Evolutionary conservation across 2,329 filamentous ascomycete genomes (phyloP), one percentile per base, ranked within the genome.

Genomic region (Exserohilum rostratum): DNA sequence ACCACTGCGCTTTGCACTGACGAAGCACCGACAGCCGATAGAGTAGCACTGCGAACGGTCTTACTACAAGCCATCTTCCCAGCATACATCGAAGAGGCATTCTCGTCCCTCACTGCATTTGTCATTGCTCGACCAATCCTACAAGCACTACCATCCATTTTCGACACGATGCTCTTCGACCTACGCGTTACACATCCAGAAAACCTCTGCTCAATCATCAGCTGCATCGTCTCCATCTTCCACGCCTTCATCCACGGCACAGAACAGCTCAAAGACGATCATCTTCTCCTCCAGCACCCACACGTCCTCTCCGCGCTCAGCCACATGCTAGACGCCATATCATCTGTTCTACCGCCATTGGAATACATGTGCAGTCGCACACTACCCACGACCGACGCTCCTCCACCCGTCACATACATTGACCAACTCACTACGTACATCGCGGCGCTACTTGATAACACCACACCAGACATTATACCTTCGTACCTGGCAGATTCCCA

Each of bases 31-130:
- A 63, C 72, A 35, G 40, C 61, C 2, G 77, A 70, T 31, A 53
- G 72, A 45, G 78, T 79, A 13, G 81, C 77, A 2, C 73, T 87
- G 30, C 78, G 82, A 6, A 73, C 77, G 6, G 78, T 83, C 6
- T 69, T 87, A 6, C 63, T 86, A 15, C 79, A 81, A 50, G 79
- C 78, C 35, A 77, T 87, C 12, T 80, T 87, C 49, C 84, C 85
- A 2, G 80, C 80, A 2, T 87, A 87, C 64, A 74, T 87, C 22
- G 78, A 82, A 58, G 69, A 66, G 1, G 72, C 79, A 0, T 78
- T 85, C 46, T 71, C 64, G 12, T 79, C 77, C 12, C 60, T 74
- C 3, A 73, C 73, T 20, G 80, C 80, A 2, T 85, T 83, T 78
- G 75, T 86, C 15, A 68, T 86, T 3, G 78, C 79, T 5, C 62